phyloP scores from a whole-genome alignment of 106 monocot genomes.

The Apostasia ramifera region DNA sequence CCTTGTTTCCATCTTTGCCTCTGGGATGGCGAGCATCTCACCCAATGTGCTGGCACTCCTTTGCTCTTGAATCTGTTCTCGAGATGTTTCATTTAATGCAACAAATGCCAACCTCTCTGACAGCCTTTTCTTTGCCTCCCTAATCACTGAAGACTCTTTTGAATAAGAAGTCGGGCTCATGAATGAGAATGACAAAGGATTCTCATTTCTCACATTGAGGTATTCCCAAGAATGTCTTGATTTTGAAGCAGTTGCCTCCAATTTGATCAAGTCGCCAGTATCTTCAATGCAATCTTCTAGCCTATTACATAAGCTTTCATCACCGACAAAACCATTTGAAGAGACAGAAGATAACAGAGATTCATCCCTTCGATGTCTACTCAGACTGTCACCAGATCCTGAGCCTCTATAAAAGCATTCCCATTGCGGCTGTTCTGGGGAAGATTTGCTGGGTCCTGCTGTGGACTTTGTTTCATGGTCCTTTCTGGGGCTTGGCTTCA shows the following conservation, averaged over 20 bases:
- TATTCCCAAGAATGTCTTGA: constrained; percentile 38
- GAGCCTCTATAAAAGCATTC: constrained; percentile 2
- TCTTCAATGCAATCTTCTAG: constrained; percentile 33
- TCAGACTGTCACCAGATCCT: constrained; percentile 16
- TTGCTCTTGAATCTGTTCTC: constrained; percentile 18
- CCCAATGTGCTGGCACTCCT: constrained; percentile 47
- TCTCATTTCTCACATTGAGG: constrained; percentile 17
- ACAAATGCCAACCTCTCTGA: constrained; percentile 55
- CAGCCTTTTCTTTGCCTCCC: constrained; percentile 58
- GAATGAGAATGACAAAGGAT: constrained; percentile 26
- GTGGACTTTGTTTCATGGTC: constrained; percentile 10
- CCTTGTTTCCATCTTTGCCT: constrained; percentile 16
- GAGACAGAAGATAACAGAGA: constrained; percentile 31
- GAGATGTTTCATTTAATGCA: constrained; percentile 18
- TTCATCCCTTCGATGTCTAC: constrained; percentile 21
- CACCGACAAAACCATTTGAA: constrained; percentile 43
- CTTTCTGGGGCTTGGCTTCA: constrained; percentile 50
- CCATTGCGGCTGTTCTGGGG: constrained; percentile 2
- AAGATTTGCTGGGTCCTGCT: neutral
- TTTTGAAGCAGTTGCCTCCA: constrained; percentile 41
- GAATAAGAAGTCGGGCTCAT: constrained; percentile 26
- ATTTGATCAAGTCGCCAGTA: constrained; percentile 35
- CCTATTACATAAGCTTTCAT: constrained; percentile 42
- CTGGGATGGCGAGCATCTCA: constrained; percentile 43
- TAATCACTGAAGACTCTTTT: constrained; percentile 40